Percentiles rank a stretch among this genome's conserved stretches.
Evolutionary conservation across 2,329 filamentous ascomycete genomes (phyloP).

Genomic region (Ophiostoma ulmi): DNA sequence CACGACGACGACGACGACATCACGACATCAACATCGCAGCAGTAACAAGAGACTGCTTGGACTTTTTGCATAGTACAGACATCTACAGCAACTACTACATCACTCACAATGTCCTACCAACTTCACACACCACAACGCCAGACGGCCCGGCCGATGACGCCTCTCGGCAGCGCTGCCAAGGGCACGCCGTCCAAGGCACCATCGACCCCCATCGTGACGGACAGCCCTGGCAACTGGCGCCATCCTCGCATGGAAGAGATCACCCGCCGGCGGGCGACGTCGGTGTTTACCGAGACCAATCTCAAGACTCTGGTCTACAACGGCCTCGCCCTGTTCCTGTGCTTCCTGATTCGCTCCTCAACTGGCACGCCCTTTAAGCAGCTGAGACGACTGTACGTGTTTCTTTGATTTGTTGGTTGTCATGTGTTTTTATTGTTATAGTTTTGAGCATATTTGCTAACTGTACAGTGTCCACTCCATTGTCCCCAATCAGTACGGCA

Average conservation of each 20-base stretch:
- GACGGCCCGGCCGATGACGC: constrained; percentile 7
- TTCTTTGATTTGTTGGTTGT: neutral
- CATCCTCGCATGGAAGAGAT: constrained; percentile 89
- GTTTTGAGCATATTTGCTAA: neutral
- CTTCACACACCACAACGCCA: constrained; percentile 22
- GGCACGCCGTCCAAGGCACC: constrained; percentile 15
- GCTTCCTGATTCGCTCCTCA: constrained; percentile 29
- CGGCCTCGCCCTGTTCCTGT: constrained; percentile 36
- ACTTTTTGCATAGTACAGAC: neutral
- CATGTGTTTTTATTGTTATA: neutral
- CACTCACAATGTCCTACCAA: constrained; percentile 7
- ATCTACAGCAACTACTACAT: neutral
- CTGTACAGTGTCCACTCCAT: constrained; percentile 33
- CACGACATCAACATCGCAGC: neutral
- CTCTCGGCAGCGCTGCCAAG: constrained; percentile 7
- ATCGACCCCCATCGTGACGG: constrained; percentile 33
- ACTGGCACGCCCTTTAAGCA: constrained; percentile 33
- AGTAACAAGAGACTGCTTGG: neutral
- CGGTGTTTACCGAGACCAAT: constrained; percentile 74
- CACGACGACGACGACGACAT: neutral
- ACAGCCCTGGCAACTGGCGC: constrained; percentile 76
- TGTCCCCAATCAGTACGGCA: constrained; percentile 36
- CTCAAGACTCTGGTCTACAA: constrained; percentile 67
- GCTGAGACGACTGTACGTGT: constrained; percentile 39
- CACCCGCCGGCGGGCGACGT: constrained; percentile 69